Evolutionary conservation across 2,329 filamentous ascomycete genomes (phyloP), one percentile per base, ranked within the genome.

Genomic region (Fusarium odoratissimum): DNA sequence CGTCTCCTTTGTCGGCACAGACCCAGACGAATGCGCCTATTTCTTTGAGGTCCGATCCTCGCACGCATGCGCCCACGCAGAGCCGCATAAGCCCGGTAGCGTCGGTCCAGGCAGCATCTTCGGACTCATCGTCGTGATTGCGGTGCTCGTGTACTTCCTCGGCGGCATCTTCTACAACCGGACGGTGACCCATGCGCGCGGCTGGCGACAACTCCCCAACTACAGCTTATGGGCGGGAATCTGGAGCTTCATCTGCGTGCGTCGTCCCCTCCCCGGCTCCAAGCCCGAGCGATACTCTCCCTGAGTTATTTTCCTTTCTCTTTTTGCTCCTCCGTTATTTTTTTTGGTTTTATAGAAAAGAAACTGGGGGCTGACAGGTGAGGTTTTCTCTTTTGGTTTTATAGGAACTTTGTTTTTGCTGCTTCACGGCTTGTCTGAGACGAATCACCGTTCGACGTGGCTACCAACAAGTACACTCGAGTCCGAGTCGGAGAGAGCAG

Each of bases 111-210:
- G 93, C 80, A 83, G 94, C 85, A 82, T 99, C 17, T 99, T 99
- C 80, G 93, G 93, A 68, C 92, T 98, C 72, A 98, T 99, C 80
- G 89, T 90, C 74, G 85, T 87, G 67, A 88, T 91, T 67, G 93
- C 95, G 14, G 87, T 98, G 41, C 84, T 95, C 14, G 96, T 96
- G 28, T 99, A 99, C 82, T 86, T 97, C 61, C 88, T 97, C 41
- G 96, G 96, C 75, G 96, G 96, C 78, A 93, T 97, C 76, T 95
- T 97, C 71, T 99, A 98, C 85, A 95, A 98, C 82, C 91, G 96
- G 67, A 97, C 94, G 37, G 95, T 99, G 64, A 92, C 95, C 83
- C 94, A 99, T 81, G 95, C 97, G 76, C 89, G 96, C 70, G 96
- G 96, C 52, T 98, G 95, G 96, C 90, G 93, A 75, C 96, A 99